Percentiles rank a stretch among this genome's conserved stretches.
phyloP scores from a whole-genome alignment of 1,284 basidiomycete species.

The Ganoderma boninense region DNA sequence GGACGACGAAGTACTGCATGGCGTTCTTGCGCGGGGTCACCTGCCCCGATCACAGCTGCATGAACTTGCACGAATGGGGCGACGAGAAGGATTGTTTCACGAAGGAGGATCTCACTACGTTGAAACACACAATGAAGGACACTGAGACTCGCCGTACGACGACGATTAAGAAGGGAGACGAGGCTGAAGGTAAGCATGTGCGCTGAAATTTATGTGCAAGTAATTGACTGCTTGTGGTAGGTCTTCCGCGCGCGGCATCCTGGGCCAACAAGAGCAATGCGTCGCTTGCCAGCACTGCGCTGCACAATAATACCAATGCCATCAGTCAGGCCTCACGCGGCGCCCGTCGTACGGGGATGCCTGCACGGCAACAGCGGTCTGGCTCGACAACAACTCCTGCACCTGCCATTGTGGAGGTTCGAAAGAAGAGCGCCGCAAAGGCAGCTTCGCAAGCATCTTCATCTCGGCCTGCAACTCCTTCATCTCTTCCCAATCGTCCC shows the following conservation, averaged over 20 bases:
- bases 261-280: conserved; percentile 72
- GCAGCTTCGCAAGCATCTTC: conserved; percentile 61
- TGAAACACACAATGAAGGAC: conserved; percentile 92
- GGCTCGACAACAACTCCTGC: conserved; percentile 40
- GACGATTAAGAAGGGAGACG: conserved; percentile 60
- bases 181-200: conserved; percentile 63
- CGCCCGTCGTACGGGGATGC: conserved; percentile 35
- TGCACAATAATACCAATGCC: conserved; percentile 41
- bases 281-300: conserved; percentile 36
- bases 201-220: neutral
- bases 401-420: conserved; percentile 46
- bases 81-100: conserved; percentile 98
- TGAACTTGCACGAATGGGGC: conserved; percentile 97
- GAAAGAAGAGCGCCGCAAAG: conserved; percentile 52
- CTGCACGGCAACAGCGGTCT: conserved; percentile 38
- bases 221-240: conserved; percentile 37
- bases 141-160: conserved; percentile 71
- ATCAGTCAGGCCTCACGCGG: conserved; percentile 37
- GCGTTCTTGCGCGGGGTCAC: conserved; percentile 88
- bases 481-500: conserved; percentile 52
- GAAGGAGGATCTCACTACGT: conserved; percentile 89
- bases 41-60: conserved; percentile 91
- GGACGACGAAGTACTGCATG: conserved; percentile 99
- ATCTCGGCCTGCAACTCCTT: conserved; percentile 71
- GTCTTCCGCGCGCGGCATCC: conserved; percentile 83